A percentile compares a stretch with the other conserved stretches of the same genome.
Evolutionary conservation across 2,329 filamentous ascomycete genomes (phyloP).

Genomic region (Aphanocladium album): DNA sequence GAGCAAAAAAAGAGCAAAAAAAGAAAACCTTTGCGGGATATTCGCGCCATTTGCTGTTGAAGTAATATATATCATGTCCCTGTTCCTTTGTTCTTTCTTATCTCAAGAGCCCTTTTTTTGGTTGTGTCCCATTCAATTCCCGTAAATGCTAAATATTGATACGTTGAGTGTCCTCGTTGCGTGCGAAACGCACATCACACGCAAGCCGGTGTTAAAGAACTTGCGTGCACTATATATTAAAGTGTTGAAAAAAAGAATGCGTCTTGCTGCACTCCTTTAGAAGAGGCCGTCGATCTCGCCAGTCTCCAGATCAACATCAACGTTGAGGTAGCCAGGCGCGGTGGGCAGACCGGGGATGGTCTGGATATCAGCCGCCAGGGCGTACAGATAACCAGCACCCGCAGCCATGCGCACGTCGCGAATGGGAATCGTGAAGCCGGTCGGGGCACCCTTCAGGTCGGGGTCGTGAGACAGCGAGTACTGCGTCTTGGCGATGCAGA

Average conservation of each 20-base stretch:
- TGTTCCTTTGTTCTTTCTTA: neutral
- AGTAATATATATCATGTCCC: conserved; percentile 2
- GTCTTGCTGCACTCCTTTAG: neutral
- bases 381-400: conserved; percentile 85
- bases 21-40: conserved; percentile 9
- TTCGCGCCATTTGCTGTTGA: conserved; percentile 11
- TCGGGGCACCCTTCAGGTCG: conserved; percentile 88
- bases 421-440: conserved; percentile 91
- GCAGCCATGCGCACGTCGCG: conserved; percentile 90
- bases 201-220: neutral
- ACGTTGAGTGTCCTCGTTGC: neutral
- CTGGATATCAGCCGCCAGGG: conserved; percentile 93
- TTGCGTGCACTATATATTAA: neutral
- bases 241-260: neutral
- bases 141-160: conserved; percentile 2
- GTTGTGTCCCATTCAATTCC: neutral
- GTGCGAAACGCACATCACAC: neutral
- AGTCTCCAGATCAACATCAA: conserved; percentile 78
- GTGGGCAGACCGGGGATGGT: conserved; percentile 95
- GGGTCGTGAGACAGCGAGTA: conserved; percentile 94
- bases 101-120: neutral
- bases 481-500: conserved; percentile 97
- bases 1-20: neutral
- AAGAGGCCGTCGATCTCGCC: conserved; percentile 75
- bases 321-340: conserved; percentile 90